A percentile compares a stretch with the other conserved stretches of the same genome.
Evolutionary conservation across 176 grass and related monocot genomes (phyloP).

Genomic region (Tillandsia leiboldiana): DNA sequence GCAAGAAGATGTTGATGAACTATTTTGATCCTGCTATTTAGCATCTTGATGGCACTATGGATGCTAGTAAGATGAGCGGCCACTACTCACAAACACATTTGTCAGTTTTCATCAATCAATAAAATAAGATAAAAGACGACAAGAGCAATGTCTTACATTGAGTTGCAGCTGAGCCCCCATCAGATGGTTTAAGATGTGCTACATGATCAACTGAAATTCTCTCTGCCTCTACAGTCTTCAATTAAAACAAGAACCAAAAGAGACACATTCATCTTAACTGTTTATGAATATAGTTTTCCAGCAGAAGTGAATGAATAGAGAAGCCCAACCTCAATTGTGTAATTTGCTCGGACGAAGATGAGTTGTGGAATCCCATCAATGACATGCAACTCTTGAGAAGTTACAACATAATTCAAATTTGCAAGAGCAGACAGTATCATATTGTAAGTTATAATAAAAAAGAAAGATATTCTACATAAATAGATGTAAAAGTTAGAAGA

Average conservation of each 20-base stretch:
- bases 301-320: constrained; percentile 16
- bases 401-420: constrained; percentile 2
- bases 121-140: constrained; percentile 5
- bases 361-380: constrained; percentile 95
- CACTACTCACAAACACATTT: constrained; percentile 44
- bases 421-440: background rate
- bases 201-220: constrained; percentile 98
- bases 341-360: constrained; percentile 97
- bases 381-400: constrained; percentile 79
- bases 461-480: background rate
- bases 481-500: background rate
- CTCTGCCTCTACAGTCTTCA: constrained; percentile 96
- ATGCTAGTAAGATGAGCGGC: constrained; percentile 98
- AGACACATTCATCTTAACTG: background rate
- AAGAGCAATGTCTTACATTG: constrained; percentile 60
- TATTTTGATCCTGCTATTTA: constrained; percentile 84
- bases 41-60: constrained; percentile 99
- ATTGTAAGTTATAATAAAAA: constrained; percentile 7
- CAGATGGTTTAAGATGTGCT: constrained; percentile 97
- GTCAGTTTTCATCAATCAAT: constrained; percentile 23
- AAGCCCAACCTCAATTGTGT: constrained; percentile 85
- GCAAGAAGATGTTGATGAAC: constrained; percentile 89
- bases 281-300: constrained; percentile 12
- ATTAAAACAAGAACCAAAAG: constrained; percentile 12
- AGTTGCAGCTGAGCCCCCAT: constrained; percentile 96